Conservation (phyloP, 805 yeast species). For the Sugiyamaella mastotermitis region DNA sequence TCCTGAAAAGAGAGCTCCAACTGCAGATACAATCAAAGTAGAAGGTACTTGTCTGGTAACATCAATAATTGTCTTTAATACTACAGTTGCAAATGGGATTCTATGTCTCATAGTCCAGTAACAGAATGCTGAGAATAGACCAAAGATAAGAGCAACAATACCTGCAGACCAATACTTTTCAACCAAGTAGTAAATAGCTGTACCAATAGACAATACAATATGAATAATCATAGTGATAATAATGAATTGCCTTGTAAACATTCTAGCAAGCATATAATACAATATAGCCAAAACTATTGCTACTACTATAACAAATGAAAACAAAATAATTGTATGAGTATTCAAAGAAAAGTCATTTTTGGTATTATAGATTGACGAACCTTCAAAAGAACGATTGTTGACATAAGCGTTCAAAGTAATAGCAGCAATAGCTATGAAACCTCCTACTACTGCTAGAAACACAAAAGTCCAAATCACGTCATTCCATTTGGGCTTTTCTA, state of each 20-base stretch:
- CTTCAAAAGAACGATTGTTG: slow-evolving; percentile 47
- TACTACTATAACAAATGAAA: slow-evolving; percentile 58
- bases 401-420: slow-evolving; percentile 63
- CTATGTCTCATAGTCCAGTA: slow-evolving; percentile 68
- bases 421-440: slow-evolving; percentile 65
- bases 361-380: slow-evolving; percentile 54
- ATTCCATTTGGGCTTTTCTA: slow-evolving; percentile 57
- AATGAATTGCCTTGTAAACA: slow-evolving; percentile 62
- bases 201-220: slow-evolving; percentile 62
- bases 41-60: slow-evolving; percentile 72
- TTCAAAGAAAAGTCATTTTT: slow-evolving; percentile 56
- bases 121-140: slow-evolving; percentile 57
- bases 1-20: slow-evolving; percentile 56
- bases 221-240: slow-evolving; percentile 62
- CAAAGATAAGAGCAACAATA: slow-evolving; percentile 61
- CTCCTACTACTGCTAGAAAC: slow-evolving; percentile 41
- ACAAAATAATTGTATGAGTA: slow-evolving; percentile 67
- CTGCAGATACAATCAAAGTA: slow-evolving; percentile 50
- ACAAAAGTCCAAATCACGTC: slow-evolving; percentile 52
- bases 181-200: slow-evolving; percentile 68
- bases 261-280: slow-evolving; percentile 56
- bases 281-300: slow-evolving; percentile 51
- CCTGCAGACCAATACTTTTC: slow-evolving; percentile 74
- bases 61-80: slow-evolving; percentile 64
- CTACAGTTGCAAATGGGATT: slow-evolving; percentile 69